Percentiles rank a stretch among this genome's conserved stretches.
Evolutionary conservation across 2,329 filamentous ascomycete species (phyloP).

Genomic region (Penicillium brasilianum): DNA sequence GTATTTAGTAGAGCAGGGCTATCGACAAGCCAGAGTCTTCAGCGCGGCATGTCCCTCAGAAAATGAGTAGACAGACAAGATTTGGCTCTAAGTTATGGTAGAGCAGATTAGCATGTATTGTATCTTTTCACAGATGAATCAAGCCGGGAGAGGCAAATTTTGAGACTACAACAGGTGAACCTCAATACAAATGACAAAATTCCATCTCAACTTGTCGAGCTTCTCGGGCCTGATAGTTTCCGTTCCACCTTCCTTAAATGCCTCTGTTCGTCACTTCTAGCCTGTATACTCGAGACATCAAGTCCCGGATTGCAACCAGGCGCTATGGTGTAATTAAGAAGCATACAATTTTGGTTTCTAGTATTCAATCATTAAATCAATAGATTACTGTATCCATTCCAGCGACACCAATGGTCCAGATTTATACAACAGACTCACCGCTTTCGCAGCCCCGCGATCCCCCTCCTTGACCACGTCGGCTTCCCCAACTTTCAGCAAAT

Average conservation of each 20-base stretch:
- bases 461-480: conserved; percentile 18
- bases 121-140: too few relatives aligned
- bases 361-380: neutral
- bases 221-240: neutral
- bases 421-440: conserved; percentile 15
- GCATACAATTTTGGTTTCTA: neutral
- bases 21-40: neutral
- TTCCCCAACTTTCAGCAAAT: conserved; percentile 23
- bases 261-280: too few relatives aligned
- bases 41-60: neutral
- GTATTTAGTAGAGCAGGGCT: too few relatives aligned
- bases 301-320: neutral
- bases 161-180: too few relatives aligned
- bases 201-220: too few relatives aligned
- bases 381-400: neutral
- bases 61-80: too few relatives aligned
- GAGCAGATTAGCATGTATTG: too few relatives aligned
- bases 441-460: conserved; percentile 27
- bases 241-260: neutral
- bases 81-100: neutral
- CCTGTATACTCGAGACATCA: too few relatives aligned
- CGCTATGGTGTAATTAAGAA: neutral
- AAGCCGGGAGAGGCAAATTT: too few relatives aligned
- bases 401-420: neutral
- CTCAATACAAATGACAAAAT: neutral